Percentiles rank a stretch among this genome's conserved stretches.
Conservation (phyloP, 371 early-diverging fungal genomes). For the Mortierella sp. region DNA sequence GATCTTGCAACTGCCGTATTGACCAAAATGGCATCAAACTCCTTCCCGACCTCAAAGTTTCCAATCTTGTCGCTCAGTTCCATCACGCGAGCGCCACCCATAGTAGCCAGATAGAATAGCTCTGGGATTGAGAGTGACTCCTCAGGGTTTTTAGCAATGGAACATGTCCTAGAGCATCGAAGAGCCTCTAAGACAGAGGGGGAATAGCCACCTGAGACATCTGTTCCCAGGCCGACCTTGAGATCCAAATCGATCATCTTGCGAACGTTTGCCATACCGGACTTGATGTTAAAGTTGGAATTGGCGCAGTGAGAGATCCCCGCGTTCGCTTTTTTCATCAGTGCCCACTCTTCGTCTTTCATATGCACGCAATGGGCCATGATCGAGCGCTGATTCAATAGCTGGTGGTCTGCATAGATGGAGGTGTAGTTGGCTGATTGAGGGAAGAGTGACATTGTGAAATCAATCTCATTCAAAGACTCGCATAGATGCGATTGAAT, state of each 20-base stretch:
- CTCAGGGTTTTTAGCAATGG: conserved; percentile 59
- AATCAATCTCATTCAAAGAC: conserved; percentile 80
- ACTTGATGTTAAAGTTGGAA: conserved; percentile 88
- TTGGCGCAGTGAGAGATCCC: conserved; percentile 93
- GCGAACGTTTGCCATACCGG: conserved; percentile 88
- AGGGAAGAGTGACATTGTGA: conserved; percentile 80
- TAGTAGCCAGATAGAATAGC: conserved; percentile 87
- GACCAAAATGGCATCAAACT: conserved; percentile 91
- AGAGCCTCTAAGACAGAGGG: conserved; percentile 90
- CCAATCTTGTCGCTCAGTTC: conserved; percentile 80
- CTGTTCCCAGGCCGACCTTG: conserved; percentile 93
- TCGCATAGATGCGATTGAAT: conserved; percentile 92
- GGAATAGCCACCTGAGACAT: conserved; percentile 90
- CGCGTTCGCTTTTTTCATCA: conserved; percentile 70
- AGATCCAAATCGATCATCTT: conserved; percentile 75
- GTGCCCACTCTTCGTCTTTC: conserved; percentile 74
- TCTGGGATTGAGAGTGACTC: conserved; percentile 70
- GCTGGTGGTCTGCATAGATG: conserved; percentile 79
- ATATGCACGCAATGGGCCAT: conserved; percentile 96
- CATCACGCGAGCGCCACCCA: conserved; percentile 90
- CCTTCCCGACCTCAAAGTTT: conserved; percentile 84
- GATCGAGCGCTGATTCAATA: conserved; percentile 77
- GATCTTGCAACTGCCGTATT: conserved; percentile 64
- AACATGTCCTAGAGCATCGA: conserved; percentile 83
- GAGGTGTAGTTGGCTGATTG: conserved; percentile 75